Evolutionary conservation across 108 stramenopile species (phyloP), one percentile per base, ranked within the genome.

Genomic region (Bacterosira constricta): DNA sequence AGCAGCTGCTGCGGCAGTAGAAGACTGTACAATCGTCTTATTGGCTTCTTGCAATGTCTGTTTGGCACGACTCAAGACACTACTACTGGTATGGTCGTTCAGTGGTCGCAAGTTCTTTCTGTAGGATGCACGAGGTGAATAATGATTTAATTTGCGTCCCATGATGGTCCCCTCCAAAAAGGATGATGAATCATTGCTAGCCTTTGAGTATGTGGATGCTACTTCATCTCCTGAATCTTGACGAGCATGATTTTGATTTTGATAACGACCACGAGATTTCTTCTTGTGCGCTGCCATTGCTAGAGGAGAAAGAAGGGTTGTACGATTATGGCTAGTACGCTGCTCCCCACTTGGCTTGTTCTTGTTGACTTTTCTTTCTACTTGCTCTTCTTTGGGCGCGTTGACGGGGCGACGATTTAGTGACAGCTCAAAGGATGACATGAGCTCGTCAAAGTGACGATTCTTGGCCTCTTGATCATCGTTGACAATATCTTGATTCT

Each of bases 371-470:
- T 56, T 38, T 12, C 8, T n/a, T 38, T 25, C 12, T 5, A 26
- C 37, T 17, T 44, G 57, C 11, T 17, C 12, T 41, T n/a, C 32
- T 4, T 37, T 20, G 21, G 57, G 42, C 18, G 30, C 21, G 7
- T 42, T 42, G 6, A 25, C 12, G 9, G 21, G 37, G 23, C 41
- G 21, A 9, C 34, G 66, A 34, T 59, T 42, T 1, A 71, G 41
- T 29, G 47, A 50, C 13, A 79, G 25, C 35, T 79, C 70, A 47
- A 79, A 79, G n/a, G 44, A 47, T 21, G 78, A 71, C 4, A 79
- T 71, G 58, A 79, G 31, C 30, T 61, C 53, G 36, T 79, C 78
- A 71, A 79, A 79, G 29, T 71, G 78, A 9, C 65, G 51, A 56
- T 79, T 79, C 11, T n/a, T n/a, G n/a, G 47, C 65, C 20, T 63